These are phyloP conservation scores for Chernovozyma aurita DNA, from an alignment of 1,139 yeast genomes.

Conservation along the genomic window DNA sequence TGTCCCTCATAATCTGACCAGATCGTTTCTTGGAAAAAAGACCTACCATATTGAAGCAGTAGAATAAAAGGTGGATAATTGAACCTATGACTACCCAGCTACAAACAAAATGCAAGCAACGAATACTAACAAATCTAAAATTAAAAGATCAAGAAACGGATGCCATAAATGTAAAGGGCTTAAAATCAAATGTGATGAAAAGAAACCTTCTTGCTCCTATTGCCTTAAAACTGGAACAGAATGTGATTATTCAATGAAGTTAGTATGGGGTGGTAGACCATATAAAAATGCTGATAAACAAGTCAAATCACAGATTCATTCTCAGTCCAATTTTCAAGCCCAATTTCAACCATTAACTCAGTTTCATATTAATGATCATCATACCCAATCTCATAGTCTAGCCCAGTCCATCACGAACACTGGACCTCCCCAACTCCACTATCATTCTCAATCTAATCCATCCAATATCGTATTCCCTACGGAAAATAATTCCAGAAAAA, in stretches of 20 bases:
- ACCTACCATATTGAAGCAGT: no score
- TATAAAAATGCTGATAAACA: constrained; percentile 39
- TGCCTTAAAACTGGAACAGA: constrained; percentile 44
- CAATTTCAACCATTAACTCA: no score
- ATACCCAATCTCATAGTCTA: no score
- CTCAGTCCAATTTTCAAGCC: no score
- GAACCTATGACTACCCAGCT: no score
- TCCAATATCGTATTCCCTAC: not conserved
- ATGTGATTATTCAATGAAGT: constrained; percentile 64
- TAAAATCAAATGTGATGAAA: constrained; percentile 73
- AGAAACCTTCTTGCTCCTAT: constrained; percentile 57
- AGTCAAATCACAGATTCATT: not conserved
- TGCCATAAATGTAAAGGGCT: constrained; percentile 67
- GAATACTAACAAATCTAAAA: not conserved
- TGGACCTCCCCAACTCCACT: not conserved
- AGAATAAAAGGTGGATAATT: no score
- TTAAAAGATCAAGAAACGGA: constrained; percentile 37
- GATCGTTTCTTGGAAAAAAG: no score
- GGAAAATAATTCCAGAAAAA: not conserved
- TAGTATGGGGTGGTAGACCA: constrained; percentile 81
- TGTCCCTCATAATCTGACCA: no score
- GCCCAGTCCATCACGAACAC: no score
- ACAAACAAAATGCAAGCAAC: not conserved
- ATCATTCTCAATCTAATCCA: not conserved
- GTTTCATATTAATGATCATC: no score